Base-by-base conservation (phyloP, 768 basidiomycete species). In the Sarcodon sp. region DNA sequence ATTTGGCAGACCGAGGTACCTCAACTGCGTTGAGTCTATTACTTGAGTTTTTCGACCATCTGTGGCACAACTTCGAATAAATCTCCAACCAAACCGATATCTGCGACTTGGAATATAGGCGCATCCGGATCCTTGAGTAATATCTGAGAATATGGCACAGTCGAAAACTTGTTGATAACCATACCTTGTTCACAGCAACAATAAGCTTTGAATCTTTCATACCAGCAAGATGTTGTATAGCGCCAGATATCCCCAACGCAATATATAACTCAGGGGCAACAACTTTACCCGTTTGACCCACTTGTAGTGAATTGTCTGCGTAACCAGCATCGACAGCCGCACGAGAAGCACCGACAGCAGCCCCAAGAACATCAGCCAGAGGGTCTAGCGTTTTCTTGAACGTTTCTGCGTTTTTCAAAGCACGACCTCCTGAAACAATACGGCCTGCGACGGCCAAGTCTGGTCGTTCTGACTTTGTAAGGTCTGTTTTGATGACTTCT, bases 141-240 rank as follows among this genome's bases (percentile, higher is more conserved):
- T 18, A 48, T 36, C 38, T 43, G 31, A 49, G 44, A 9, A 44
- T 38, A 2, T 48, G 31, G 34, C 43, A 8, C 27, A 32, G 16
- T 11, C 1, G 43, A 35, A 15, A 7, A 38, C 27, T 43, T 18
- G 15, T 49, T 33, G 3, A 18, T 49, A 31, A 21, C 35, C 50
- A 43, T 36, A 9, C 92, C 79, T 99, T 99, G 72, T 99, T 99
- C 52, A 99, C 76, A 4, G 96, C 96, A 33, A 96, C 94, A 52
- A 99, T 99, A 53, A 97, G 71, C 69, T 98, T 99, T 9, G 89
- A 92, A 59, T 97, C 96, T 64, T 99, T 99, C 96, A 98, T 99
- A 7, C 96, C 96, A 16, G 96, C 96, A 47, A 98, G 70, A 69
- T 99, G 96, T 67, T 99, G 96, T 57, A 98, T 99, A 11, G 96